These are phyloP conservation scores for Cryptosporidium sp. DNA, from an alignment of 169 alveolate species.

Conservation along the genomic window DNA sequence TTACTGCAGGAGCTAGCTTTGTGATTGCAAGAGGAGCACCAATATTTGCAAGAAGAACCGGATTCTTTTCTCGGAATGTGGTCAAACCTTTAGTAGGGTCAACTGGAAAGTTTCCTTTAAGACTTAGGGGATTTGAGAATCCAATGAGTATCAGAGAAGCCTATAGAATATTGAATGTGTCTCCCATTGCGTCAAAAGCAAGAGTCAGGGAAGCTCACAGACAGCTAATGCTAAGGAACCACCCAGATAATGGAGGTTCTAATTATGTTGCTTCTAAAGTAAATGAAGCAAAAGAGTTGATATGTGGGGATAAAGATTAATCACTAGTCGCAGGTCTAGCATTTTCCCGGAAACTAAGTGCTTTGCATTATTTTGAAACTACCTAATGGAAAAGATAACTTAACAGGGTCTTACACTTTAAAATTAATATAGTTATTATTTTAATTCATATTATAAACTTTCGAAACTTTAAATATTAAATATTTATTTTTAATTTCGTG, in stretches of 20 bases:
- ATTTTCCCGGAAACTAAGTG: background rate
- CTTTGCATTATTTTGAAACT: background rate
- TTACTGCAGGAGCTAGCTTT: conserved; percentile 30
- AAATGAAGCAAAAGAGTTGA: conserved; percentile 88
- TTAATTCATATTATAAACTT: background rate
- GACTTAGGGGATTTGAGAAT: conserved; percentile 74
- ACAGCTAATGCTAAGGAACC: conserved; percentile 89
- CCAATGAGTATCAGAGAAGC: conserved; percentile 79
- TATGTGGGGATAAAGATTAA: conserved; percentile 24
- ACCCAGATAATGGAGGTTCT: conserved; percentile 92
- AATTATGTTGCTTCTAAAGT: conserved; percentile 91
- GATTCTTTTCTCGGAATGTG: background rate
- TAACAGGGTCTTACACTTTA: background rate
- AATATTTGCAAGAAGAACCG: background rate
- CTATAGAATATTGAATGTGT: conserved; percentile 65
- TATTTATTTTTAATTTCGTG: background rate
- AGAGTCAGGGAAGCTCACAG: conserved; percentile 79
- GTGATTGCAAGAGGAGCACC: conserved; percentile 1
- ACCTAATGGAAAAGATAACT: background rate
- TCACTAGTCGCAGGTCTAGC: background rate
- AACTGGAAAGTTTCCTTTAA: conserved; percentile 2
- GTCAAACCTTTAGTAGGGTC: background rate
- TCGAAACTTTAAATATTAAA: background rate
- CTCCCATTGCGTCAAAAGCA: conserved; percentile 49
- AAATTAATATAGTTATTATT: background rate